Base-by-base conservation (phyloP, 331 rosid species). In the Spiraea crenata region DNA sequence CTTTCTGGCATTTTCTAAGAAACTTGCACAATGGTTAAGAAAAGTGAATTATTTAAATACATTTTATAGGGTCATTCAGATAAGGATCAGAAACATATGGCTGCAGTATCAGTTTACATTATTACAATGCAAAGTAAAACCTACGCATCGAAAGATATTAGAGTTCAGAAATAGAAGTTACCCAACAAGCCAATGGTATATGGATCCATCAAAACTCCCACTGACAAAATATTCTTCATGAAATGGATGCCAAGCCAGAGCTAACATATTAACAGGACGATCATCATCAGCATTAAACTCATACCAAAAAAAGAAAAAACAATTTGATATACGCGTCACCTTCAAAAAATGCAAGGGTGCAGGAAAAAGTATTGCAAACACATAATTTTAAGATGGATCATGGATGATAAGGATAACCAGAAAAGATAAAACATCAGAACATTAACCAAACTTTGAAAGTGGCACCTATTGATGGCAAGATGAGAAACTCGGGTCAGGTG, bases 161-260 rank as follows among this genome's bases (percentile, higher is more conserved):
- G 7, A 39, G 2, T n/a, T 37, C 56, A 48, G 39, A 38, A 52
- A 51, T 44, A 16, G 44, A 68, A 55, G 55, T 81, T 95, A 95
- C 99, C 99, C 98, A 52, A 95, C 99, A 89, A 91, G 92, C 99
- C 98, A 95, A 83, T 95, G 99, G 82, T 85, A 95, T 64, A 95
- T 88, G 77, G 99, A 91, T 75, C 99, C 99, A 41, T 95, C 98
- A 71, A 70, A 89, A 82, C 98, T 95, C 82, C 99, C 99, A 67
- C 99, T 95, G 70, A 91, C 99, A 82, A 95, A 95, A 87, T 95
- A 89, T 79, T 95, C 98, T 75, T 95, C 99, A 72, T 95, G 99
- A 75, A 91, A 95, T 7, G 99, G 99, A 82, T 95, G 99, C 99
- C 99, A 95, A 48, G 97, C 97, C 90, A 91, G 74, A 74, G 99